Evolutionary conservation across 2,329 filamentous ascomycete genomes (phyloP), one percentile per base, ranked within the genome.

Genomic region (Fusarium udum): DNA sequence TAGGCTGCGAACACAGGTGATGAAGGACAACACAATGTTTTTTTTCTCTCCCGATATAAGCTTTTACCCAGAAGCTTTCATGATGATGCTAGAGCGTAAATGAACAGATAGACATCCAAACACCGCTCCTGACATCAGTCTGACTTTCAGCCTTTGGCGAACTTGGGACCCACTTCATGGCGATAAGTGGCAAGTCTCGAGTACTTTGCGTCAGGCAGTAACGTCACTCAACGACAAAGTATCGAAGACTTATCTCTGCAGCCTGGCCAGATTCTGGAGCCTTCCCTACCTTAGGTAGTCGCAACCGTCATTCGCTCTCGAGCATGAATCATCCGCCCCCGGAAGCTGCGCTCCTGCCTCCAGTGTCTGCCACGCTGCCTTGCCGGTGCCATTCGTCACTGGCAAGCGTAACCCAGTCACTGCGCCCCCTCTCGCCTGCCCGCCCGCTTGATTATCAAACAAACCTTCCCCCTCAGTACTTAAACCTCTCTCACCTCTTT

Each of bases 201-300:
- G 59, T 80, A 79, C 78, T 39, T 53, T 14, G 11, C 12, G 11
- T 66, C 26, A 26, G 26, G 26, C 26, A 26, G 26, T 26, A 26
- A 26, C 26, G 26, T 26, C 26, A 26, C 26, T 26, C 26, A 26
- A 26, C 4, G 26, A 26, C 4, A 26, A 26, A 26, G 26, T 26
- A 26, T 26, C 26, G 4, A 26, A 26, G 26, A 26, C 26, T 26
- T 26, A 26, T 26, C 26, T 66, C 58, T 69, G 69, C 56, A 75
- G 66, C 70, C 65, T 76, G 71, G 76, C 71, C 67, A 57, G 68
- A 46, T 83, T 83, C 82, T 84, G 82, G 82, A 83, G 81, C 79
- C 79, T 83, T 83, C 82, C 74, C 73, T 61, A 26, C 26, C 26
- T 26, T 26, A 26, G 26, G 26, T 26, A 72, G 67, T 64, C 64